Evolutionary conservation across 192 early-diverging fungal species (phyloP).

Genomic region (Radiomyces spectabilis): DNA sequence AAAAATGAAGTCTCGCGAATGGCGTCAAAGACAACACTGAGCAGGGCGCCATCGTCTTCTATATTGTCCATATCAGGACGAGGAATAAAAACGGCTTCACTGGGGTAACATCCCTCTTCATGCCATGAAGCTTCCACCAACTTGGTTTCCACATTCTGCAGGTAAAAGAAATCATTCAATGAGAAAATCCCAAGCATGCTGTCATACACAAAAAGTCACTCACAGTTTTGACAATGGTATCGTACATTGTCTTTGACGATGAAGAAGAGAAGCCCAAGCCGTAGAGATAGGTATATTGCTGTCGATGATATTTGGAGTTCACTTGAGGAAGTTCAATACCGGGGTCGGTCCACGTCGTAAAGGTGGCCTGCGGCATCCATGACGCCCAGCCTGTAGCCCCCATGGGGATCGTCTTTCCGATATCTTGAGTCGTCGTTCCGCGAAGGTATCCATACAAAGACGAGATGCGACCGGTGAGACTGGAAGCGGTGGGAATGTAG

Average conservation of each 20-base stretch:
- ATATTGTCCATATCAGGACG: not conserved
- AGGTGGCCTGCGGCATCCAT: conserved; percentile 2
- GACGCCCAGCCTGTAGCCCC: not conserved
- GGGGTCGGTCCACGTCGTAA: not conserved
- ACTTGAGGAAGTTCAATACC: not conserved
- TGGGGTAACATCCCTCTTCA: conserved; percentile 62
- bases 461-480: not conserved
- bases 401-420: not conserved
- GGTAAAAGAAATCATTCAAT: not conserved
- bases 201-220: no score
- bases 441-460: not conserved
- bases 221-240: no score
- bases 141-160: conserved; percentile 28
- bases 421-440: not conserved
- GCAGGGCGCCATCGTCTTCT: conserved; percentile 64
- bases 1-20: conserved; percentile 55
- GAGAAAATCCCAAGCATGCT: not conserved
- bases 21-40: conserved; percentile 66
- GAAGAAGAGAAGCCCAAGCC: not conserved
- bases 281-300: conserved; percentile 2
- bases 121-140: conserved; percentile 27
- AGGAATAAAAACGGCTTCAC: conserved; percentile 74
- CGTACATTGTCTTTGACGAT: no score
- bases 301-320: not conserved
- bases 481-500: not conserved